Percentiles rank a stretch among this genome's conserved stretches.
Conservation (phyloP, 257 asterid genomes). For the Scutellaria baicalensis region DNA sequence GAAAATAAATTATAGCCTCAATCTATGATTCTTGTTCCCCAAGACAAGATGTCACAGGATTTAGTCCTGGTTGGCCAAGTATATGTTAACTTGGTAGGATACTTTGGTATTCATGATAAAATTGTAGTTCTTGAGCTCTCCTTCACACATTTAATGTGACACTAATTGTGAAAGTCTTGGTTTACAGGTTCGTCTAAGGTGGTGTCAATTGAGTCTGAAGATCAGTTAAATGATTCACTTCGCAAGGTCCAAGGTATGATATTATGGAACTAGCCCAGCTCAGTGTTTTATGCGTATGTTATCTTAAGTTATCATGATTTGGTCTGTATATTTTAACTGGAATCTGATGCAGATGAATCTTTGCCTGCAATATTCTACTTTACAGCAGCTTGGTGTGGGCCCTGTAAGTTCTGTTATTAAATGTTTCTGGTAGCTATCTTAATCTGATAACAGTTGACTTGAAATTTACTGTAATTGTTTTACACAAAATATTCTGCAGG, state of each 20-base stretch:
- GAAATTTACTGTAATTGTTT: background rate
- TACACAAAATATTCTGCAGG: conserved; percentile 36
- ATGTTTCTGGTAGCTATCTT: background rate
- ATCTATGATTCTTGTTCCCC: background rate
- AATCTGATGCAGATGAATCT: conserved; percentile 60
- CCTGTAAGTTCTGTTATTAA: conserved; percentile 58
- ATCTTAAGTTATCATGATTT: background rate
- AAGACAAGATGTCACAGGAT: background rate
- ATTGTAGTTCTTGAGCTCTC: background rate
- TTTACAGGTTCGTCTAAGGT: conserved; percentile 63
- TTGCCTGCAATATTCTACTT: conserved; percentile 87
- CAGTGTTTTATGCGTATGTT: background rate
- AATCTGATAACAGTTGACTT: background rate
- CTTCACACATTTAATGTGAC: background rate
- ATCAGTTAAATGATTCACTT: conserved; percentile 66
- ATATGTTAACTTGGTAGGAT: background rate
- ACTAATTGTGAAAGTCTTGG: background rate
- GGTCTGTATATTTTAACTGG: conserved; percentile 8
- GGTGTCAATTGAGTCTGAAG: conserved; percentile 69
- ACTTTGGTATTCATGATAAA: background rate
- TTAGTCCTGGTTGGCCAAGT: background rate
- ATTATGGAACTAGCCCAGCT: background rate
- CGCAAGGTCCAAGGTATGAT: conserved; percentile 64
- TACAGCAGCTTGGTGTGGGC: conserved; percentile 98
- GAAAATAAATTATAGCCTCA: too few species aligned